Conservation (phyloP, 2,329 filamentous ascomycete genomes). For the Plectosphaerella plurivora region DNA sequence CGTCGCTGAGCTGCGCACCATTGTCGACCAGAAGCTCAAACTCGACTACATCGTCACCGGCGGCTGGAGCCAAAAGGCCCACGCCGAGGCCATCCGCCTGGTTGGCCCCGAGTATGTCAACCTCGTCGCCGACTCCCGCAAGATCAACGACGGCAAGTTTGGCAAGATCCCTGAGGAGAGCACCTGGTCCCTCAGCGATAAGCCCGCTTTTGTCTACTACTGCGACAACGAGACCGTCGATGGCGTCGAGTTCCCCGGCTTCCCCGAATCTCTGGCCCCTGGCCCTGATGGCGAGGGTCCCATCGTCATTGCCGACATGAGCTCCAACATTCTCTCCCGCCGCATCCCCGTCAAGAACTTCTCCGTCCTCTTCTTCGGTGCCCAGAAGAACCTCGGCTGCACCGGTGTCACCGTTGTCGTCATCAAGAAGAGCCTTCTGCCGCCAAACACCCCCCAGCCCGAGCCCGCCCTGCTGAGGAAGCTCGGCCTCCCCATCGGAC, state of each 20-base stretch:
- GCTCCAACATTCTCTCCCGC: conserved; percentile 85
- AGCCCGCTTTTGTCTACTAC: conserved; percentile 75
- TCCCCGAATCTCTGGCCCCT: conserved; percentile 60
- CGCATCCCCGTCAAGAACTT: conserved; percentile 74
- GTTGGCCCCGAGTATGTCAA: conserved; percentile 78
- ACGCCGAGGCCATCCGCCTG: conserved; percentile 74
- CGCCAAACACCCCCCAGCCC: conserved; percentile 62
- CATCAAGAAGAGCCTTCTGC: conserved; percentile 74
- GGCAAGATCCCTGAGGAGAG: conserved; percentile 75
- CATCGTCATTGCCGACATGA: conserved; percentile 89
- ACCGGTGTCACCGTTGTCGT: conserved; percentile 85
- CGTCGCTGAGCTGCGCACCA: conserved; percentile 55
- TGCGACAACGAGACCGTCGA: conserved; percentile 95
- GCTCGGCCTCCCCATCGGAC: conserved; percentile 72
- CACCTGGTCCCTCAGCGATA: conserved; percentile 68
- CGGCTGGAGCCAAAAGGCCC: conserved; percentile 82
- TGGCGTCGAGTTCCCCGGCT: conserved; percentile 81
- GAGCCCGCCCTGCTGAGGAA: conserved; percentile 65
- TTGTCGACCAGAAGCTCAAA: conserved; percentile 67
- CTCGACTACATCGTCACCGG: conserved; percentile 90
- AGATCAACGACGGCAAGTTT: conserved; percentile 73
- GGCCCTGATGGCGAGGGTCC: conserved; percentile 58
- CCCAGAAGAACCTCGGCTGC: conserved; percentile 89
- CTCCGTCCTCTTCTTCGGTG: conserved; percentile 83
- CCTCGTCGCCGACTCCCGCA: conserved; percentile 64